A percentile compares a stretch with the other conserved stretches of the same genome.
Evolutionary conservation across 2,329 filamentous ascomycete genomes (phyloP).

Genomic region (Balansia obtecta): DNA sequence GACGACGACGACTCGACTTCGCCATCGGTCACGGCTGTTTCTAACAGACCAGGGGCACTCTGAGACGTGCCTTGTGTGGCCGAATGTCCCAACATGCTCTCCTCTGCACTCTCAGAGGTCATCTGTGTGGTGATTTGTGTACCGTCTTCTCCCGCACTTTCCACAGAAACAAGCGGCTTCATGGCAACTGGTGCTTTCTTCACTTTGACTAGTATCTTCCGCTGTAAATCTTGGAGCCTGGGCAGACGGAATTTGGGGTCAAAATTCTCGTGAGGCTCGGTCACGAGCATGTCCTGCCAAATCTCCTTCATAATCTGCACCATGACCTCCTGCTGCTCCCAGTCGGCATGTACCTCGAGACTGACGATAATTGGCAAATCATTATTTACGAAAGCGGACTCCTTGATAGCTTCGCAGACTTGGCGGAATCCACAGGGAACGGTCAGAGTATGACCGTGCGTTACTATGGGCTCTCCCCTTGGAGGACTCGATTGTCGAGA

Average conservation of each 20-base stretch:
- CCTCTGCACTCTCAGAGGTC: conserved; percentile 9
- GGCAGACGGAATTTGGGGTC: conserved; percentile 47
- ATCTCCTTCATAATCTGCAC: conserved; percentile 86
- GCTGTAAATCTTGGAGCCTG: conserved; percentile 55
- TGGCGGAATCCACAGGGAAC: conserved; percentile 76
- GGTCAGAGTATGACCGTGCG: conserved; percentile 75
- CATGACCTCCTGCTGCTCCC: conserved; percentile 81
- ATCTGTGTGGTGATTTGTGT: conserved; percentile 12
- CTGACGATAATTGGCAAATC: conserved; percentile 81
- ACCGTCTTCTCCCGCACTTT: not conserved
- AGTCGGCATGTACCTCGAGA: conserved; percentile 76
- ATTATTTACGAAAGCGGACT: conserved; percentile 65
- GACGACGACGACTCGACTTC: conserved; percentile 23
- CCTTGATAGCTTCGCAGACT: conserved; percentile 68
- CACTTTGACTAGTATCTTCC: conserved; percentile 77
- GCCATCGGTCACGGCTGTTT: conserved; percentile 20
- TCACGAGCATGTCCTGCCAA: conserved; percentile 66
- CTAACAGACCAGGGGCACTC: conserved; percentile 16
- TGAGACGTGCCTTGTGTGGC: not conserved
- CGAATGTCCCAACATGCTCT: not conserved
- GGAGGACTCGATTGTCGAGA: conserved; percentile 18
- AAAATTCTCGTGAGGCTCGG: conserved; percentile 37
- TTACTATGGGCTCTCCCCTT: conserved; percentile 59
- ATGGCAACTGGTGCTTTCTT: conserved; percentile 42
- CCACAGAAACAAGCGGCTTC: conserved; percentile 1